Percentiles rank a stretch among this genome's conserved stretches.
Conservation (phyloP, 306 rosid species). For the Dalbergia cultrata region DNA sequence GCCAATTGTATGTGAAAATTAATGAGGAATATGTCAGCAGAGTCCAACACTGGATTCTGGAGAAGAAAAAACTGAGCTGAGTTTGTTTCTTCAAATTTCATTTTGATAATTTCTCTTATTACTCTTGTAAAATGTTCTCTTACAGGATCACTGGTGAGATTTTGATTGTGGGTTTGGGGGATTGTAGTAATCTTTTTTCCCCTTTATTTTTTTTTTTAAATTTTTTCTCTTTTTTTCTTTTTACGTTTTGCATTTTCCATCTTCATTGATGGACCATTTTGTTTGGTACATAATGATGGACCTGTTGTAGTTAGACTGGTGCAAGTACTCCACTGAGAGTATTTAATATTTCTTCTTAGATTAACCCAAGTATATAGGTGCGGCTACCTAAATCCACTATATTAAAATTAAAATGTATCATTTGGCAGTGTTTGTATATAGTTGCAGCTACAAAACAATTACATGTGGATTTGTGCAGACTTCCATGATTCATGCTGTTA, state of each 20-base stretch:
- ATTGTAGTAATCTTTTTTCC: constrained; percentile 36
- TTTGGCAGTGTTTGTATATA: constrained; percentile 15
- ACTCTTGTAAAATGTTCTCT: constrained; percentile 29
- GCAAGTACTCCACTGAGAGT: neutral
- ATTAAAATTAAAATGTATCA: neutral
- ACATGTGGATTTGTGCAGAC: neutral
- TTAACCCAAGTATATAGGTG: constrained; percentile 20
- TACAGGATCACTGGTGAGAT: constrained; percentile 47
- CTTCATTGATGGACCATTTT: constrained; percentile 41
- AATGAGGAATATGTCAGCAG: constrained; percentile 61
- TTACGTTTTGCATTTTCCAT: constrained; percentile 39
- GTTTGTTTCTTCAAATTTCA: constrained; percentile 33
- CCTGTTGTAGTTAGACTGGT: constrained; percentile 1
- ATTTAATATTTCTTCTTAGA: constrained; percentile 29
- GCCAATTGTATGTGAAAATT: constrained; percentile 65
- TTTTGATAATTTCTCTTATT: constrained; percentile 24
- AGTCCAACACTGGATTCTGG: constrained; percentile 67
- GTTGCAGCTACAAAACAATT: neutral
- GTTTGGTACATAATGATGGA: constrained; percentile 45
- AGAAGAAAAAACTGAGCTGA: constrained; percentile 81
- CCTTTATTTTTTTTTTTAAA: neutral
- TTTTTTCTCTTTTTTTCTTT: constrained; percentile 22
- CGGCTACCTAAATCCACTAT: neutral
- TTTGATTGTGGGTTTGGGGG: constrained; percentile 50
- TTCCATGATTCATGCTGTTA: neutral